Evolutionary conservation across 139 green algal genomes (phyloP), one percentile per base, ranked within the genome.

Genomic region (Picochlorum sp.): DNA sequence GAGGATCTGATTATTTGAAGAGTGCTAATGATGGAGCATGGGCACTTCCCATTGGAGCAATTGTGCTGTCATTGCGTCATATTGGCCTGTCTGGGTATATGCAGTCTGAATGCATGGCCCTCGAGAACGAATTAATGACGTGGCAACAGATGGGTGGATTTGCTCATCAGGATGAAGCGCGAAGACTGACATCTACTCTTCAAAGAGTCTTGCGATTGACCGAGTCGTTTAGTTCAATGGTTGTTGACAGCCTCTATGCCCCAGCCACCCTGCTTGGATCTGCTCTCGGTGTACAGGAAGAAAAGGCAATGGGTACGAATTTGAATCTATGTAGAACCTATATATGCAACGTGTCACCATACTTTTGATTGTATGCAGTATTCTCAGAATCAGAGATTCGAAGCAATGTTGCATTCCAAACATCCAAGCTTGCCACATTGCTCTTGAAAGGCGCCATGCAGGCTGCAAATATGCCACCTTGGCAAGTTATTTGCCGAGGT

Each of bases 361-460:
- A 3, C 16, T 15, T 37, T 45, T 54, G 16, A 54, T 21, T 30
- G 18, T 21, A 54, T 54, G 49, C 72, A 65, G 78, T 92, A 15
- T 97, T 95, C 69, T 79, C 87, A 63, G 91, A 97, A 83, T 79
- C 84, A 6, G 87, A 95, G 73, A 83, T 96, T 51, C 79, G 91
- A 8, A 81, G 79, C 16, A 87, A 75, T 60, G 69, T 97, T 57
- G 85, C 92, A 15, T 98, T 98, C 77, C 91, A 98, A 77, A 60
- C 89, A 44, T 76, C 75, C 52, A 90, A 88, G 74, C 74, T 91
- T 45, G 55, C 49, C 28, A 69, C 60, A 4, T 38, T 83, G 49
- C 67, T 88, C 37, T 65, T 81, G 7, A 70, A 73, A 31, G 81
- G 64, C 0, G 45, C 77, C 0, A 70, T 71, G 10, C 28, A 67